Percentiles rank a stretch among this genome's conserved stretches.
Conservation (phyloP, 768 basidiomycete genomes). For the Tulasnella calospora region DNA sequence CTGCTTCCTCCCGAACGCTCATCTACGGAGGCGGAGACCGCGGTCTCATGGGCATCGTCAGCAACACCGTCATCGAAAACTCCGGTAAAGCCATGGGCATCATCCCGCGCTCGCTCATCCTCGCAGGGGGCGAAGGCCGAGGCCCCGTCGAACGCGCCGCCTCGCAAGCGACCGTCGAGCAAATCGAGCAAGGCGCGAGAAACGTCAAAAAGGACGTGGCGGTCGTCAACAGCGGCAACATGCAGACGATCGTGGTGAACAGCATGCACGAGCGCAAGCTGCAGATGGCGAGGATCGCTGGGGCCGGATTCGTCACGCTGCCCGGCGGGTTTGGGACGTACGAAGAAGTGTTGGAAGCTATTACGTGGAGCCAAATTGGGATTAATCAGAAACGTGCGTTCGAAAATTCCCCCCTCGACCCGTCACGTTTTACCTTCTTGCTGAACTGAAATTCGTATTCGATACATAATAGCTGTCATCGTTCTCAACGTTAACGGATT, state of each 20-base stretch:
- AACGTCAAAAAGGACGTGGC: not conserved
- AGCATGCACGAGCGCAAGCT: constrained; percentile 89
- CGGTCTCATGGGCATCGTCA: constrained; percentile 85
- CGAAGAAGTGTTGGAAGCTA: constrained; percentile 91
- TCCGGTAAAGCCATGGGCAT: constrained; percentile 75
- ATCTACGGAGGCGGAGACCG: constrained; percentile 81
- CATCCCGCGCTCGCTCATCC: constrained; percentile 69
- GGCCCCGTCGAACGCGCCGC: not conserved
- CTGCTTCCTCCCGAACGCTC: constrained; percentile 44
- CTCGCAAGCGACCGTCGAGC: not conserved
- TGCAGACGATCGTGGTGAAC: constrained; percentile 57
- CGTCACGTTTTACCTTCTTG: too few species aligned
- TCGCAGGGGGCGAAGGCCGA: constrained; percentile 53
- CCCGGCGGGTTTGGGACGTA: constrained; percentile 95
- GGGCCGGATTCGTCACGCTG: constrained; percentile 77
- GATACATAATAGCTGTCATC: constrained; percentile 58
- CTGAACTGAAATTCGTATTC: not conserved
- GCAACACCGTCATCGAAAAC: constrained; percentile 54
- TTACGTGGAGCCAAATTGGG: constrained; percentile 90
- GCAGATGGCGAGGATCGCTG: constrained; percentile 75
- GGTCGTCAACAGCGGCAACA: constrained; percentile 28
- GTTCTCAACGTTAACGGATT: constrained; percentile 80
- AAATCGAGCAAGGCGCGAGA: not conserved
- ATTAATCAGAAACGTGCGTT: constrained; percentile 75
- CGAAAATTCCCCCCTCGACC: not conserved